Evolutionary conservation across 257 asterid species (phyloP).

Genomic region (Perilla frutescens): DNA sequence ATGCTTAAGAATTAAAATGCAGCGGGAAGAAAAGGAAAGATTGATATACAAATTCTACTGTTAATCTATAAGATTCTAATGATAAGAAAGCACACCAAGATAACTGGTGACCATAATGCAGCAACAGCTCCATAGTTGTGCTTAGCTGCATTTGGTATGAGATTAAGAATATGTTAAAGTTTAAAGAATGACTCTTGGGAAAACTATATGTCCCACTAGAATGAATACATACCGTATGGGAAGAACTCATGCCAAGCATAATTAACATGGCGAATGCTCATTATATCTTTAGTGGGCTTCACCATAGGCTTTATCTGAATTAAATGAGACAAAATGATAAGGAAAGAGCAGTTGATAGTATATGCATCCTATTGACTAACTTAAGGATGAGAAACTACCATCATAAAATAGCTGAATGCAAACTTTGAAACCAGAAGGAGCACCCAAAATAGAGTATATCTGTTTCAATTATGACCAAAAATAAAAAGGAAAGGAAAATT

Average conservation of each 20-base stretch:
- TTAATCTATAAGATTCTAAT: conserved; percentile 29
- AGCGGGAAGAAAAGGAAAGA: conserved; percentile 9
- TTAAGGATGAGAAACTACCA: conserved; percentile 59
- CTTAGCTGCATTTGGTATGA: conserved; percentile 63
- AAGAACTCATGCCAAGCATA: conserved; percentile 97
- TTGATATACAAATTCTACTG: not conserved
- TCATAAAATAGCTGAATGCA: conserved; percentile 76
- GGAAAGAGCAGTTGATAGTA: conserved; percentile 22
- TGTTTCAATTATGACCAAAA: conserved; percentile 39
- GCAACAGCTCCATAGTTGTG: conserved; percentile 70
- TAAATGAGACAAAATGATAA: conserved; percentile 34
- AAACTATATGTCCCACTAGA: conserved; percentile 12
- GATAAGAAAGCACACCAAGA: conserved; percentile 64
- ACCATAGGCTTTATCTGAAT: conserved; percentile 90
- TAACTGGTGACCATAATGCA: conserved; percentile 85
- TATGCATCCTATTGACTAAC: conserved; percentile 23
- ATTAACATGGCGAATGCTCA: conserved; percentile 68
- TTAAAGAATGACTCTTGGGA: conserved; percentile 30
- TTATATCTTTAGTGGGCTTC: conserved; percentile 78
- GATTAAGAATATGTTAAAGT: conserved; percentile 32
- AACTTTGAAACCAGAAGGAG: conserved; percentile 80
- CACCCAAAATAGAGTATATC: conserved; percentile 94
- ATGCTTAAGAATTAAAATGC: not conserved
- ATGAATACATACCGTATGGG: conserved; percentile 66
- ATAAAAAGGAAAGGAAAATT: not conserved